These are phyloP conservation scores for Fusarium musae DNA, from an alignment of 2,329 filamentous ascomycete species.

Conservation along the genomic window DNA sequence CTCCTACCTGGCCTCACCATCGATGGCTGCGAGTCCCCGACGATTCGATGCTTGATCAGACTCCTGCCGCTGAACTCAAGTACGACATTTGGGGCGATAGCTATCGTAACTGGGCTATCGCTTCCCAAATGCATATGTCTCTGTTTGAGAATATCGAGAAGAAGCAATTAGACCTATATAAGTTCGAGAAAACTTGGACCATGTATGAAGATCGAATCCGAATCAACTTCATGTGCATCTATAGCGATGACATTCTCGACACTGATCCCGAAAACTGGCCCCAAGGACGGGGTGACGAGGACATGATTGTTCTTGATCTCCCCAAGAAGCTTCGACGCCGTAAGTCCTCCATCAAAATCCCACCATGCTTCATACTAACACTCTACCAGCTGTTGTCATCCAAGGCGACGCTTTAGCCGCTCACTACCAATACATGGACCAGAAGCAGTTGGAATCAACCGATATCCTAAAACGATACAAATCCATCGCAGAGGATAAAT, in stretches of 20 bases:
- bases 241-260: constrained; percentile 29
- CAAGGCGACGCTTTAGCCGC: constrained; percentile 24
- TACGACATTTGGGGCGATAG: constrained; percentile 31
- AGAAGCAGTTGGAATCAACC: background rate
- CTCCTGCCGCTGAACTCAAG: constrained; percentile 20
- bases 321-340: constrained; percentile 25
- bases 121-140: constrained; percentile 35
- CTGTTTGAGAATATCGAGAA: constrained; percentile 36
- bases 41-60: constrained; percentile 17
- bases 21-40: constrained; percentile 30
- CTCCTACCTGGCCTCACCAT: background rate
- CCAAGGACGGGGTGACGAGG: background rate
- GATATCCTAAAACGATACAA: constrained; percentile 29
- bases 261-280: constrained; percentile 18
- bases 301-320: constrained; percentile 27
- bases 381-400: constrained; percentile 22
- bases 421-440: constrained; percentile 34
- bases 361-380: background rate
- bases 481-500: constrained; percentile 24
- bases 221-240: constrained; percentile 37
- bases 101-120: constrained; percentile 32
- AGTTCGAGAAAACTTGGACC: constrained; percentile 26
- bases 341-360: background rate
- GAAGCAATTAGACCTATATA: constrained; percentile 29
- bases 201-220: constrained; percentile 33